Percentiles rank a stretch among this genome's conserved stretches.
phyloP scores from a whole-genome alignment of 306 rosid genomes.

The Cucurbita moschata region DNA sequence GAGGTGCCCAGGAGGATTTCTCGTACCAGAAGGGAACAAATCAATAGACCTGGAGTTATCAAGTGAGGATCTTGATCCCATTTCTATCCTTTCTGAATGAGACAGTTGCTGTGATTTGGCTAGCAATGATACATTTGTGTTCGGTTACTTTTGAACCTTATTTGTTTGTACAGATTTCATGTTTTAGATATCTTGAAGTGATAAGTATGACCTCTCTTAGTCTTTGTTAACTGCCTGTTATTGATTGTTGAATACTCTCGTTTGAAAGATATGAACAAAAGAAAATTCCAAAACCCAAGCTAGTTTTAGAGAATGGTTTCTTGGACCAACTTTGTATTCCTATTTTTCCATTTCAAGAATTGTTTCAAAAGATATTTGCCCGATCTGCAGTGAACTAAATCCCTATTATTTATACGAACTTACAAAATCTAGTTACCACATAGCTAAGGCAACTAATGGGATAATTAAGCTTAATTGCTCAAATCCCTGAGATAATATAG shows the following conservation, averaged over 20 bases:
- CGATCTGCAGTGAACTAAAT: background rate
- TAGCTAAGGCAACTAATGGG: background rate
- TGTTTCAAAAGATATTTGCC: background rate
- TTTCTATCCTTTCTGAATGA: background rate
- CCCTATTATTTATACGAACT: too few relatives aligned
- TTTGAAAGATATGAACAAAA: background rate
- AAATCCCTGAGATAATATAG: background rate
- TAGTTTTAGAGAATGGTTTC: background rate
- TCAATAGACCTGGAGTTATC: constrained; percentile 64
- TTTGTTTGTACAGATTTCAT: background rate
- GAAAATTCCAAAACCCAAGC: background rate
- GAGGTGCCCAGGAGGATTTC: constrained; percentile 53
- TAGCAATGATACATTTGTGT: background rate
- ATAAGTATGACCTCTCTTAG: background rate
- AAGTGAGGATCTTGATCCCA: constrained; percentile 25
- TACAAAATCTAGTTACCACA: too few relatives aligned
- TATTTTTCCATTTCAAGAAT: background rate
- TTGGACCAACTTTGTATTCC: background rate
- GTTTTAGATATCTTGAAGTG: background rate
- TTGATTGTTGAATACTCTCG: background rate
- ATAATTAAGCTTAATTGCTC: background rate
- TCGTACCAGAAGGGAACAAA: constrained; percentile 30
- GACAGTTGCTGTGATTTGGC: background rate
- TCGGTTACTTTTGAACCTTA: background rate
- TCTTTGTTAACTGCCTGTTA: background rate